phyloP scores from a whole-genome alignment of 2,329 filamentous ascomycete genomes.

The Fusarium siculi region DNA sequence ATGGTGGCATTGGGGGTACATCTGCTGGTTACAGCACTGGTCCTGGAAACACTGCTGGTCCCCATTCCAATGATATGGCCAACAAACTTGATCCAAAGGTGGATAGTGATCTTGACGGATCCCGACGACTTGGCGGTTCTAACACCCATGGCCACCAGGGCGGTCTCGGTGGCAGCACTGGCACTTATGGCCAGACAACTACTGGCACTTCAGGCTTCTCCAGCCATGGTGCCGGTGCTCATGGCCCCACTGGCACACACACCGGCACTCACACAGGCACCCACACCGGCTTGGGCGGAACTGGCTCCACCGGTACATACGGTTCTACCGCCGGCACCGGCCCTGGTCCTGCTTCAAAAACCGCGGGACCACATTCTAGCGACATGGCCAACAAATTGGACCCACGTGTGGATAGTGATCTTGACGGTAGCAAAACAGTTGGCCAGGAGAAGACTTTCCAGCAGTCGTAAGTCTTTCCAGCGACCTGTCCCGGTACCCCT shows the following conservation, averaged over 20 bases:
- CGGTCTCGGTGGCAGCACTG: not conserved
- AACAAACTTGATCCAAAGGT: not conserved
- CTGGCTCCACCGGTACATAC: not conserved
- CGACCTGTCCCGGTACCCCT: not conserved
- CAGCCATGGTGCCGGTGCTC: slow-evolving; percentile 22
- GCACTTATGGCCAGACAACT: slow-evolving; percentile 28
- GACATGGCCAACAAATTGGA: slow-evolving; percentile 62
- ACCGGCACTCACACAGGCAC: not conserved
- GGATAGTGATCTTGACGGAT: not conserved
- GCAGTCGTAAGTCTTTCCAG: slow-evolving; percentile 49
- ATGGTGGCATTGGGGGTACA: not conserved
- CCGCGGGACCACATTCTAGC: slow-evolving; percentile 55
- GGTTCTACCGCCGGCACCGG: slow-evolving; percentile 37
- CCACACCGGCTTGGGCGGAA: not conserved
- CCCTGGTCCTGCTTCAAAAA: slow-evolving; percentile 44
- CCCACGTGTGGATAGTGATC: slow-evolving; percentile 64
- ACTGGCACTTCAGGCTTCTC: slow-evolving; percentile 24
- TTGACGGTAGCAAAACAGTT: slow-evolving; percentile 56
- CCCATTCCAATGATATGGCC: not conserved
- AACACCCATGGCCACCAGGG: not conserved
- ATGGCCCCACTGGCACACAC: slow-evolving; percentile 12
- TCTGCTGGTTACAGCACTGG: not conserved
- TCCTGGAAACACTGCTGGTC: not conserved
- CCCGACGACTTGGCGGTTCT: not conserved
- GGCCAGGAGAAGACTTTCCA: slow-evolving; percentile 63